Base-by-base conservation (phyloP, 2,329 filamentous ascomycete genomes). In the Hymenoscyphus infarciens region DNA sequence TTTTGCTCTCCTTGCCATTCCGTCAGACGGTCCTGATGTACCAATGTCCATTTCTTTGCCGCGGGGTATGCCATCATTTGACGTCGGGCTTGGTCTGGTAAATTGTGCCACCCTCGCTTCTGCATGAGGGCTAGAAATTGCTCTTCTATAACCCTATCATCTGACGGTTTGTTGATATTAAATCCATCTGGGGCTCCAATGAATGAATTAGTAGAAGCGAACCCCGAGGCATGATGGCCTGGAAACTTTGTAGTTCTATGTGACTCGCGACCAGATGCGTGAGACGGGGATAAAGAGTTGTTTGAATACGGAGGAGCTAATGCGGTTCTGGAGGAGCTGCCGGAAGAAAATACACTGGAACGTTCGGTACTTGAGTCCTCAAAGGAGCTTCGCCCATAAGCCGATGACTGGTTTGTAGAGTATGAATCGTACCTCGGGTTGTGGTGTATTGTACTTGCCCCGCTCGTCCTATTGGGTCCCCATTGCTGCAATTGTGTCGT, bases 51-150 rank as follows among this genome's bases (percentile, higher is more conserved):
- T 78, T 98, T 99, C 82, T 98, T 98, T 67, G 88, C 86, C 8
- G 95, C 85, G 15, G 93, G 91, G 75, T 99, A 98, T 42, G 92
- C 92, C 77, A 95, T 85, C 94, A 99, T 98, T 79, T 98, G 95
- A 65, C 94, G 84, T 69, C 90, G 87, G 33, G 95, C 95, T 78
- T 97, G 92, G 73, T 99, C 95, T 5, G 95, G 95, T 67, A 99
- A 80, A 76, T 96, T 96, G 78, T 97, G 95, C 91, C 93, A 98
- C 68, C 94, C 95, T 78, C 95, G 87, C 78, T 97, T 97, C 73
- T 96, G 91, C 95, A 99, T 98, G 68, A 99, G 80, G 59, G 92
- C 88, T 72, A 93, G 82, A 73, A 98, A 98, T 80, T 97, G 91
- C 73, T 93, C 87, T 74, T 98, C 92, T 55, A 97, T 90, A 15